Conservation (phyloP, 371 early-diverging fungal species). For the Mortierella sp. region DNA sequence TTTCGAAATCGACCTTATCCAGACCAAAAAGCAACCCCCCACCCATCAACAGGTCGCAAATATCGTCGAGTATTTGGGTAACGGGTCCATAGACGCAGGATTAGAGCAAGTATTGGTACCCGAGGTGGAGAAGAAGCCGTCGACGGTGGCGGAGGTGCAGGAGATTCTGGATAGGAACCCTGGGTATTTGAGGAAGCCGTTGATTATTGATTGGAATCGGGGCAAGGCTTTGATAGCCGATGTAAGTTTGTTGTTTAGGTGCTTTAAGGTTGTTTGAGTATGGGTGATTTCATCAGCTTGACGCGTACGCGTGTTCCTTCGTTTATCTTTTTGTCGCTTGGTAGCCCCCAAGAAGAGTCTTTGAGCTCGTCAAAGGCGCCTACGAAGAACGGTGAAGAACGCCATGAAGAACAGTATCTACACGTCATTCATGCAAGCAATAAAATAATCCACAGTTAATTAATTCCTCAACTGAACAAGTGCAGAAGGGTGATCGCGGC, state of each 20-base stretch:
- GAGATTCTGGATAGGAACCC: conserved; percentile 28
- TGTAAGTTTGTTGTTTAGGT: background rate
- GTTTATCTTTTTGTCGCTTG: background rate
- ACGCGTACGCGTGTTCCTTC: background rate
- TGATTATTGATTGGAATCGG: conserved; percentile 46
- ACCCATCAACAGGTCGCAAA: conserved; percentile 12
- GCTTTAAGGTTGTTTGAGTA: background rate
- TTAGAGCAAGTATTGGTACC: background rate
- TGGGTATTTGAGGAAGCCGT: conserved; percentile 30
- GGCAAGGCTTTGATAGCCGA: background rate
- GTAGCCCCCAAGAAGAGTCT: background rate
- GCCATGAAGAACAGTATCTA: background rate
- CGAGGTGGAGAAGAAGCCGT: background rate
- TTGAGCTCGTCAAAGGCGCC: background rate
- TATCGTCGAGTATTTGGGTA: conserved; percentile 26
- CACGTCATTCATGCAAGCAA: background rate
- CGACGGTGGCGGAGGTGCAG: conserved; percentile 27
- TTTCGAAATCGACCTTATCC: conserved; percentile 25
- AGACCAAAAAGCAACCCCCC: conserved; percentile 16
- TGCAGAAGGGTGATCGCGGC: too few species aligned
- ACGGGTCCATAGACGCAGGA: conserved; percentile 9
- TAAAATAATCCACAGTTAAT: too few species aligned
- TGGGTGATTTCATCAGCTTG: background rate
- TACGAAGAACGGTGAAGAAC: background rate
- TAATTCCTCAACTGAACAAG: too few species aligned